Base-by-base conservation (phyloP, 179 eudicot genomes). In the Silene noctiflora region DNA sequence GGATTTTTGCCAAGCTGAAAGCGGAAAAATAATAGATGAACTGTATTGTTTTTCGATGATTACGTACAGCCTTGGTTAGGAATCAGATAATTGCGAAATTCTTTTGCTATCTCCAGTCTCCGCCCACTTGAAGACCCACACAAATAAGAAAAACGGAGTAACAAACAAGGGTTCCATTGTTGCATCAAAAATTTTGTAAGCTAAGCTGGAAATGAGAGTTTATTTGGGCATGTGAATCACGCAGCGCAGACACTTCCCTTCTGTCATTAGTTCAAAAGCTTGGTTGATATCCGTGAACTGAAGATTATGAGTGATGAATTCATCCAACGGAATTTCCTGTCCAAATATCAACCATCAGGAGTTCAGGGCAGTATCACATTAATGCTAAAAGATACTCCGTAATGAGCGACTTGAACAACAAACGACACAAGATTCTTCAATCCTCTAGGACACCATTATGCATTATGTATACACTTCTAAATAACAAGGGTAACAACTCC, bases 201-300 rank as follows among this genome's bases (percentile, higher is more conserved):
- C 4, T 51, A 51, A 14, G 31, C 39, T 11, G 19, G 31, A 71
- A 3, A 48, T 8, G 22, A 5, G 13, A 22, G 60, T 53, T 53
- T 83, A 82, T 8, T 87, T 85, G 29, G 91, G 88, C 97, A 93
- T 93, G 86, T 91, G 98, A 78, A 93, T 86, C 69, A 93, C 95
- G 59, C 93, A 93, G 10, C 98, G 95, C 79, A 93, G 77, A 71
- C 97, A 91, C 75, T 90, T 85, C 14, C 97, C 98, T 69, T 78
- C 86, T 11, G 16, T 85, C 98, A 89, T 88, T 55, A 94, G 87
- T 71, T 85, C 80, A 79, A 90, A 91, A 55, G 97, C 95, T 82
- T 81, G 74, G 80, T 90, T 93, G 73, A 93, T 91, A 51, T 91
- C 91, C 39, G 74, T 85, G 74, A 91, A 93, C 72, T 82, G 82